phyloP scores from a whole-genome alignment of 352 stramenopile genomes.

The Phytophthora vignae region DNA sequence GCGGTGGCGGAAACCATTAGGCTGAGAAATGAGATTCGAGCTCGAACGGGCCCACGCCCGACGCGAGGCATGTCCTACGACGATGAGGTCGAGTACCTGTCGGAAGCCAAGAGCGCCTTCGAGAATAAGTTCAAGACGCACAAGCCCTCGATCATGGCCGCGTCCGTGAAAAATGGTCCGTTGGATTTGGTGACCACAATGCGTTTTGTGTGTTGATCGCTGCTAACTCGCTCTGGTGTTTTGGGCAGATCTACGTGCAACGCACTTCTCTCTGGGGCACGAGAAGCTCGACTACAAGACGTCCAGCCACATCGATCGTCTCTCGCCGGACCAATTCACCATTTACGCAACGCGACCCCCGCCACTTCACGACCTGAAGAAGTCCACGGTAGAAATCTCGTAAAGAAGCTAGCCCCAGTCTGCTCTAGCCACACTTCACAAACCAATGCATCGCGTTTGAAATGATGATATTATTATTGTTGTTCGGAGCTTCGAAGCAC shows the following conservation, averaged over 20 bases:
- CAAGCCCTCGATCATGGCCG: conserved; percentile 80
- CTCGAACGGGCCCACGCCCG: conserved; percentile 59
- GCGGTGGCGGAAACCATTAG: conserved; percentile 63
- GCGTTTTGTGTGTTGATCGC: background rate
- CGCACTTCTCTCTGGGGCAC: conserved; percentile 78
- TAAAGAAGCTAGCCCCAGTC: conserved; percentile 21
- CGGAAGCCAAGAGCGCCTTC: conserved; percentile 74
- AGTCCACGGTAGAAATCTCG: conserved; percentile 76
- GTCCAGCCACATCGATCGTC: conserved; percentile 66
- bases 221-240: conserved; percentile 1
- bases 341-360: conserved; percentile 52
- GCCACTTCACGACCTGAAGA: conserved; percentile 70
- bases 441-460: conserved; percentile 20
- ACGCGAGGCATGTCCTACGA: conserved; percentile 79
- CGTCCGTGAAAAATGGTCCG: conserved; percentile 78
- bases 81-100: conserved; percentile 83
- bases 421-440: background rate
- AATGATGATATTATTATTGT: conserved; percentile 53
- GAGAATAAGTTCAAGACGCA: conserved; percentile 76
- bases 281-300: conserved; percentile 74
- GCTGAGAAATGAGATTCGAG: conserved; percentile 73
- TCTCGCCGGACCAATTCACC: conserved; percentile 68
- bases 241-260: conserved; percentile 70
- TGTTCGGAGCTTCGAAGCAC: conserved; percentile 23
- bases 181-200: conserved; percentile 2